phyloP scores from a whole-genome alignment of 1,139 yeast species.

The Saccharomyces hybrid region DNA sequence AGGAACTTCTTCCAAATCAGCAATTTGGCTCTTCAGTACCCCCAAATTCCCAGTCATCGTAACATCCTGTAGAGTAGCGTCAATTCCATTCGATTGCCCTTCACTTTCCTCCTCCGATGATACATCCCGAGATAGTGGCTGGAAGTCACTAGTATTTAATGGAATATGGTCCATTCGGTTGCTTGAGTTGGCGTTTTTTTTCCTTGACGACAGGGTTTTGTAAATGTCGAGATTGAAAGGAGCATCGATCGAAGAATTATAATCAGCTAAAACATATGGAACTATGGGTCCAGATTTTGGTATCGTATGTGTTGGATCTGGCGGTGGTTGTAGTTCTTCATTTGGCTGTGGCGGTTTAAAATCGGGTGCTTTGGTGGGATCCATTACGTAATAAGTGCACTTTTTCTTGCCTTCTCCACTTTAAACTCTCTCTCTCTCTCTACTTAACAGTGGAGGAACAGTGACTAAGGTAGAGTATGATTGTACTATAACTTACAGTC shows the following conservation, averaged over 20 bases:
- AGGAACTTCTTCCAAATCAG: slow-evolving; percentile 94
- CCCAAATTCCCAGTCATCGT: slow-evolving; percentile 26
- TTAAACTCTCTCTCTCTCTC: neutral
- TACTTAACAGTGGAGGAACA: neutral
- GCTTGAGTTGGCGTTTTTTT: slow-evolving; percentile 9
- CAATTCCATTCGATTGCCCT: slow-evolving; percentile 3
- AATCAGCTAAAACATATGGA: slow-evolving; percentile 70
- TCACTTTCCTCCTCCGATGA: slow-evolving; percentile 29
- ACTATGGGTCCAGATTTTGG: slow-evolving; percentile 71
- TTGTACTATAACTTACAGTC: neutral
- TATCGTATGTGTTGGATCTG: slow-evolving; percentile 61
- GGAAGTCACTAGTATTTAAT: slow-evolving; percentile 38
- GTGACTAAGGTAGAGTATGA: neutral
- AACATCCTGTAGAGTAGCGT: slow-evolving; percentile 6
- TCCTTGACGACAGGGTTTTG: neutral
- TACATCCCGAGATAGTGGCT: slow-evolving; percentile 39
- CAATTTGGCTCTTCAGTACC: slow-evolving; percentile 63
- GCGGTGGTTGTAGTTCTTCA: slow-evolving; percentile 53
- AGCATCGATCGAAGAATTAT: slow-evolving; percentile 62
- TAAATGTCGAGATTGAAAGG: slow-evolving; percentile 37
- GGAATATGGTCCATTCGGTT: slow-evolving; percentile 31
- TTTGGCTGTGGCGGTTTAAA: slow-evolving; percentile 65
- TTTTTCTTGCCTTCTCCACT: neutral
- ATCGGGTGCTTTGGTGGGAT: slow-evolving; percentile 73
- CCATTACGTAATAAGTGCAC: slow-evolving; percentile 39